These are phyloP conservation scores for Hortiboletus flavorubellus DNA, from an alignment of 768 basidiomycete genomes.

Conservation along the genomic window DNA sequence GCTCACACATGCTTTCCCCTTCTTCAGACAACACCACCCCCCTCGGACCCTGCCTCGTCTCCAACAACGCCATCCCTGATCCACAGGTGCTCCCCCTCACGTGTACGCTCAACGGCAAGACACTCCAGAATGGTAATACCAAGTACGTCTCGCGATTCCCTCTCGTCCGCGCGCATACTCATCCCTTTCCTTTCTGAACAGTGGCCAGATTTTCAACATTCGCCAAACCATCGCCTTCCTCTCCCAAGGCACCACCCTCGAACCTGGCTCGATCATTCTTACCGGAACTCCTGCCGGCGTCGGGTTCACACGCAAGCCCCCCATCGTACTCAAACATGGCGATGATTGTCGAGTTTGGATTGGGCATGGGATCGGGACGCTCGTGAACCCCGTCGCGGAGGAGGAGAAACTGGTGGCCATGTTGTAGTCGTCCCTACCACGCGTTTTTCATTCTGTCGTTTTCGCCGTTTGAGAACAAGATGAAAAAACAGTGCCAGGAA, in stretches of 20 bases:
- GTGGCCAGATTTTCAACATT: constrained; percentile 79
- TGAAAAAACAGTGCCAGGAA: background rate
- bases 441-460: background rate
- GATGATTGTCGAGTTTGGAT: constrained; percentile 70
- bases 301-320: constrained; percentile 72
- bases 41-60: constrained; percentile 78
- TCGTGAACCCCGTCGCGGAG: constrained; percentile 76
- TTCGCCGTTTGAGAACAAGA: background rate
- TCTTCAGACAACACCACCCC: constrained; percentile 46
- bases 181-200: constrained; percentile 25
- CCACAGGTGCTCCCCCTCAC: constrained; percentile 64
- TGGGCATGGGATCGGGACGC: constrained; percentile 71
- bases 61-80: constrained; percentile 57
- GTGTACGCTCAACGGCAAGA: constrained; percentile 61
- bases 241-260: constrained; percentile 80
- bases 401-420: constrained; percentile 46
- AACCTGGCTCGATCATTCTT: constrained; percentile 77
- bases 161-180: background rate
- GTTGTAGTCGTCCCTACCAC: constrained; percentile 31
- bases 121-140: constrained; percentile 76
- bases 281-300: constrained; percentile 84
- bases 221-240: constrained; percentile 76
- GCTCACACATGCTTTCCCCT: background rate
- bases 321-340: constrained; percentile 67
- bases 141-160: constrained; percentile 38